Evolutionary conservation across 2,329 filamentous ascomycete species (phyloP).

Genomic region (Penicillium sp.): DNA sequence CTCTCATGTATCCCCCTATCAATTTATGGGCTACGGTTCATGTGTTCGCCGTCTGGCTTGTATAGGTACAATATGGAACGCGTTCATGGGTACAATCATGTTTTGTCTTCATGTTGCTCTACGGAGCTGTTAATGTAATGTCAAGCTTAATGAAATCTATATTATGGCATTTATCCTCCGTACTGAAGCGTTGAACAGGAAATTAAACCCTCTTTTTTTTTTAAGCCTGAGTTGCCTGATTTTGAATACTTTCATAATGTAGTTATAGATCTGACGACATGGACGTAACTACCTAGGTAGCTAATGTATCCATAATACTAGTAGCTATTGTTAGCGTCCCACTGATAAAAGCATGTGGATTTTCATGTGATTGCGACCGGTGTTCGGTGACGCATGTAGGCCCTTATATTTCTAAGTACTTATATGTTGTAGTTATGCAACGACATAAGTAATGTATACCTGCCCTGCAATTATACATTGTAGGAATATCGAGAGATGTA

Average conservation of each 20-base stretch:
- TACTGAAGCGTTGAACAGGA: not conserved
- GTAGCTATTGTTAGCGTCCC: not conserved
- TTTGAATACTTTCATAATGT: too few species aligned
- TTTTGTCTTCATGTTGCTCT: slow-evolving; percentile 4
- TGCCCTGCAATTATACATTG: not conserved
- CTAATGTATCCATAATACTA: not conserved
- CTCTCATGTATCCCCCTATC: not conserved
- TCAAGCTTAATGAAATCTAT: slow-evolving; percentile 7
- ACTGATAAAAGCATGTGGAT: not conserved
- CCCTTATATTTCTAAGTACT: not conserved
- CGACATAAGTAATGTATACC: not conserved
- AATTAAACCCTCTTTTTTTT: not conserved
- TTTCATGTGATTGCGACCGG: slow-evolving; percentile 13
- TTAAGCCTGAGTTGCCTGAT: not conserved
- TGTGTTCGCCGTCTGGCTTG: slow-evolving; percentile 13
- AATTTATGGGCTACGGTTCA: slow-evolving; percentile 16
- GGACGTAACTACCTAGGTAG: too few species aligned
- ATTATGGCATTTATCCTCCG: not conserved
- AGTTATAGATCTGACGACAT: not conserved
- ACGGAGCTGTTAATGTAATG: slow-evolving; percentile 17
- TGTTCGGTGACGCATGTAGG: too few species aligned
- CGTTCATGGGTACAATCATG: slow-evolving; percentile 5
- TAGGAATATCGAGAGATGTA: not conserved
- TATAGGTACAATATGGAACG: slow-evolving; percentile 18
- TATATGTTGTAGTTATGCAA: not conserved